These are phyloP conservation scores for Mycena kentingensis DNA, from an alignment of 768 basidiomycete genomes.

Conservation along the genomic window DNA sequence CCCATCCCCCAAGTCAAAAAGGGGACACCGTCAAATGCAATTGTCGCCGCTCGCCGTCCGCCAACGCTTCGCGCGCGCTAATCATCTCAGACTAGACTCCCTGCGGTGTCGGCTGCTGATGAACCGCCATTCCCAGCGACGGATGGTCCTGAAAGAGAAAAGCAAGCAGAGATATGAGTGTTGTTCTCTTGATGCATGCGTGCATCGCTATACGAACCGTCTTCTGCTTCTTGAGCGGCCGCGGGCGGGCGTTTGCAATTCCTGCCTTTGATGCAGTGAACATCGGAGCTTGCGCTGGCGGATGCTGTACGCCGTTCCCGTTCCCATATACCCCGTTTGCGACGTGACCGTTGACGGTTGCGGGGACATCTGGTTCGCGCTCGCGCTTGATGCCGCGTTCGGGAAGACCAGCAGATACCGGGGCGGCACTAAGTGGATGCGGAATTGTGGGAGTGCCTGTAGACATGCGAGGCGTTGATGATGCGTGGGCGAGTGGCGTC, in stretches of 20 bases:
- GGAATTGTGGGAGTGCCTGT: conserved; percentile 21
- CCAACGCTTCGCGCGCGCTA: too few relatives aligned
- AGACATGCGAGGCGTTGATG: conserved; percentile 25
- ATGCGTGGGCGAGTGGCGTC: conserved; percentile 23
- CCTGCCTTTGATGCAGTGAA: conserved; percentile 61
- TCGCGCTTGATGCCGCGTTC: conserved; percentile 25
- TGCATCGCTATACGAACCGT: conserved; percentile 48
- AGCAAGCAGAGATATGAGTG: neutral
- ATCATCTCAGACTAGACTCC: conserved; percentile 45
- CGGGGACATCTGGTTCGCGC: conserved; percentile 37
- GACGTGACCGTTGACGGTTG: conserved; percentile 19
- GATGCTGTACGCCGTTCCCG: conserved; percentile 4
- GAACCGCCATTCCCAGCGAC: conserved; percentile 55
- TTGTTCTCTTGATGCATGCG: neutral
- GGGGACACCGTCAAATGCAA: too few relatives aligned
- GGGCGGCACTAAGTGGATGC: conserved; percentile 16
- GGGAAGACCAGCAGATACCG: conserved; percentile 18
- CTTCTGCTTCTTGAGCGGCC: conserved; percentile 76
- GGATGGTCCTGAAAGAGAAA: conserved; percentile 9
- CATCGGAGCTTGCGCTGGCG: conserved; percentile 24
- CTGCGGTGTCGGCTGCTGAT: conserved; percentile 74
- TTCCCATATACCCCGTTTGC: conserved; percentile 26
- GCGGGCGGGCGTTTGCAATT: conserved; percentile 55
- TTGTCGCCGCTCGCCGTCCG: too few relatives aligned
- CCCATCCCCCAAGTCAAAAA: neutral